phyloP scores from a whole-genome alignment of 1,139 yeast genomes.

The Lodderomyces oxycetoniae region DNA sequence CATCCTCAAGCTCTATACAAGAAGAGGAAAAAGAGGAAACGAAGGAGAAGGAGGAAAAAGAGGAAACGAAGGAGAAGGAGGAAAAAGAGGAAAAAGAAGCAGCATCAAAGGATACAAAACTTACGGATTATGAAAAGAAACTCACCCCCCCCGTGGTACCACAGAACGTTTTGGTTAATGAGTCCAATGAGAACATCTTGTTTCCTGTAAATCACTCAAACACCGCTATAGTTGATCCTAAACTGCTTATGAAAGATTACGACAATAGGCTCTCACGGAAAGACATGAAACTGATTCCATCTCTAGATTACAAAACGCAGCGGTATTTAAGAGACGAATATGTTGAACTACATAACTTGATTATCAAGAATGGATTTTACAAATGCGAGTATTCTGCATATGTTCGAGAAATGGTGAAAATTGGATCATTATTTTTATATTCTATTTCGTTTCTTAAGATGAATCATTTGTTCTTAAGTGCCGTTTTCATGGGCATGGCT shows the following conservation, averaged over 20 bases:
- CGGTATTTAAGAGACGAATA: conserved; percentile 51
- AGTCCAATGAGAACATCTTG: conserved; percentile 30
- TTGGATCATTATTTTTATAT: conserved; percentile 47
- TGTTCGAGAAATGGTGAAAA: conserved; percentile 60
- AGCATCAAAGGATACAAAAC: too few species aligned
- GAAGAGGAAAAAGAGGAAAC: conserved; percentile 4
- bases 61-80: conserved; percentile 29
- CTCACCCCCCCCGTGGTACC: conserved; percentile 43
- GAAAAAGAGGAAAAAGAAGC: conserved; percentile 18
- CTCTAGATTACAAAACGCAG: conserved; percentile 67
- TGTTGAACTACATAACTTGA: conserved; percentile 51
- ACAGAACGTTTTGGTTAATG: conserved; percentile 38
- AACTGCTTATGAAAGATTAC: conserved; percentile 47
- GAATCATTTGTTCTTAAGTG: conserved; percentile 51
- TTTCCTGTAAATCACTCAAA: conserved; percentile 27
- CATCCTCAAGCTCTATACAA: conserved; percentile 14
- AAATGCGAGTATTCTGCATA: conserved; percentile 72
- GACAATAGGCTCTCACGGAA: conserved; percentile 51
- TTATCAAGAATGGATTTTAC: conserved; percentile 59
- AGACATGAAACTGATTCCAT: conserved; percentile 56
- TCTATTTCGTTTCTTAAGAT: conserved; percentile 48
- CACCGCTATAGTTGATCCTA: conserved; percentile 47
- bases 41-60: conserved; percentile 26
- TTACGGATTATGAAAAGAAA: not conserved
- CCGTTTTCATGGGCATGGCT: conserved; percentile 63